phyloP scores from a whole-genome alignment of 2,329 filamentous ascomycete species.

The Penicillium brasilianum region DNA sequence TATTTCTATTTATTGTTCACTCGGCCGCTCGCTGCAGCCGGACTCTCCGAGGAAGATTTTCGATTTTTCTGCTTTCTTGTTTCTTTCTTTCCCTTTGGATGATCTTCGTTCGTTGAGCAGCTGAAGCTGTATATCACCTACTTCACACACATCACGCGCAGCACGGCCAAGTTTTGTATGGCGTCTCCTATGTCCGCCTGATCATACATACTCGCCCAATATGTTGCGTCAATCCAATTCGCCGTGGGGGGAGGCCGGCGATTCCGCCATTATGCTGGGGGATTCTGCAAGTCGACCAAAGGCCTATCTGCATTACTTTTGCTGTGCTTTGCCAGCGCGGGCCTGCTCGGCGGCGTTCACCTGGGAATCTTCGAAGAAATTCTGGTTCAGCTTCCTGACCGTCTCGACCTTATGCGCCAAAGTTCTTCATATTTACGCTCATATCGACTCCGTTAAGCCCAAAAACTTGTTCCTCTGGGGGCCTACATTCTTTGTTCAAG shows the following conservation, averaged over 20 bases:
- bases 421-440: constrained; percentile 31
- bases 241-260: constrained; percentile 6
- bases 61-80: constrained; percentile 3
- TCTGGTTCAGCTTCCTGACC: constrained; percentile 29
- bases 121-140: neutral
- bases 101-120: constrained; percentile 1
- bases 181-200: constrained; percentile 9
- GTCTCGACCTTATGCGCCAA: constrained; percentile 29
- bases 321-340: constrained; percentile 23
- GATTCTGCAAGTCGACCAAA: constrained; percentile 7
- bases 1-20: constrained; percentile 16
- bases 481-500: constrained; percentile 32
- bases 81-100: neutral
- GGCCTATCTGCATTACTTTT: constrained; percentile 14
- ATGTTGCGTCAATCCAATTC: constrained; percentile 15
- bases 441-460: constrained; percentile 25
- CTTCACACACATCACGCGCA: neutral
- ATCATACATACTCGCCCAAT: neutral
- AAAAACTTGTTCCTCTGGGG: constrained; percentile 29
- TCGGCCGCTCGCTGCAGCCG: neutral
- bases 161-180: neutral
- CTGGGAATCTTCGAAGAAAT: constrained; percentile 24
- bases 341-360: constrained; percentile 11
- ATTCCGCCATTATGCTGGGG: neutral
- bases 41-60: constrained; percentile 1